Evolutionary conservation across 768 basidiomycete species (phyloP).

Genomic region (Lactarius evosmus): DNA sequence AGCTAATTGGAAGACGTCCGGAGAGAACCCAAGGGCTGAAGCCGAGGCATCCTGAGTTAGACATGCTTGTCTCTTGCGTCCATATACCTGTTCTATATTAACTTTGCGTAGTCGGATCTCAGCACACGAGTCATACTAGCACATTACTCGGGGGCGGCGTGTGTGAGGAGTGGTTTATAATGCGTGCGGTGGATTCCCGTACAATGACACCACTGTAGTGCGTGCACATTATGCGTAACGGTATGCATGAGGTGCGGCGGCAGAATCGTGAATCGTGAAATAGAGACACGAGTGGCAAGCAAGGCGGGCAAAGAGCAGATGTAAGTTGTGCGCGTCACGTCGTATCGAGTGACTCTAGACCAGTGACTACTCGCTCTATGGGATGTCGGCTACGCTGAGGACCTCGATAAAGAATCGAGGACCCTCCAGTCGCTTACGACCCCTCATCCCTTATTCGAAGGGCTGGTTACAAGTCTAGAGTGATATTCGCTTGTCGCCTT

Average conservation of each 20-base stretch:
- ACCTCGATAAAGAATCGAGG: too few relatives aligned
- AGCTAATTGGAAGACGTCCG: conserved; percentile 72
- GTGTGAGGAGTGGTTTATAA: background rate
- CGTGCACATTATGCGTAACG: background rate
- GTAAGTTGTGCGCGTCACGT: background rate
- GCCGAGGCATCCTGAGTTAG: conserved; percentile 17
- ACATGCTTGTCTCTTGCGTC: conserved; percentile 3
- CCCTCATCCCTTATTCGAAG: too few relatives aligned
- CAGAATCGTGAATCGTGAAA: background rate
- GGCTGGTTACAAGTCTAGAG: too few relatives aligned
- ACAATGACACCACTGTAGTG: background rate
- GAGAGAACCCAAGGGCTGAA: conserved; percentile 43
- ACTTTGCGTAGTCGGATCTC: background rate
- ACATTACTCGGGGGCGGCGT: background rate
- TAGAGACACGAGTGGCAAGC: background rate
- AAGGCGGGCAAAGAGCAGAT: background rate
- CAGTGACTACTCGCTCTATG: too few relatives aligned
- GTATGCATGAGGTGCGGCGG: background rate
- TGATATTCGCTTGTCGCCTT: background rate
- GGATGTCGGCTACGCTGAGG: too few relatives aligned
- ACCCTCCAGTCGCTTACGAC: too few relatives aligned
- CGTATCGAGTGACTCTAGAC: background rate
- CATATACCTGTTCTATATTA: conserved; percentile 3
- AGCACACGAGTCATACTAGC: background rate
- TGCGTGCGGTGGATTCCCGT: background rate